phyloP scores from a whole-genome alignment of 2,329 filamentous ascomycete genomes.

The Thyridium curvatum region DNA sequence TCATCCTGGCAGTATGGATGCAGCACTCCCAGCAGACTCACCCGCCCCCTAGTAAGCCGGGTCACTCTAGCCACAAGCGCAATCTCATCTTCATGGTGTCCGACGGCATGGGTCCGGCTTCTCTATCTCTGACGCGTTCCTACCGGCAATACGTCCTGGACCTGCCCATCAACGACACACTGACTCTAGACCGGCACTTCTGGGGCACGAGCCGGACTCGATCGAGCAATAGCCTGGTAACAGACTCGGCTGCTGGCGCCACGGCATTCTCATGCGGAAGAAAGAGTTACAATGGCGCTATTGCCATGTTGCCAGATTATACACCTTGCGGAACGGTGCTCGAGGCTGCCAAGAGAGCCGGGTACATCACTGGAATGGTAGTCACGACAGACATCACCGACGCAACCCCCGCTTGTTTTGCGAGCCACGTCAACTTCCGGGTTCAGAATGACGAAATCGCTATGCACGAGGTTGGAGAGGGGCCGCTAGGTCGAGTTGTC shows the following conservation, averaged over 20 bases:
- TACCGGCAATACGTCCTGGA: constrained; percentile 74
- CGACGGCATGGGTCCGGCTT: constrained; percentile 95
- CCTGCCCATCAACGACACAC: constrained; percentile 66
- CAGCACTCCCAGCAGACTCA: constrained; percentile 60
- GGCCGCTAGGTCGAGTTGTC: constrained; percentile 78
- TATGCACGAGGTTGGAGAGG: constrained; percentile 82
- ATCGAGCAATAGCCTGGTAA: constrained; percentile 78
- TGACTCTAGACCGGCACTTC: constrained; percentile 80
- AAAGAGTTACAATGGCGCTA: constrained; percentile 97
- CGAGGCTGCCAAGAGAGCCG: constrained; percentile 86
- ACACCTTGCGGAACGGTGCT: constrained; percentile 86
- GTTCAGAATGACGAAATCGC: constrained; percentile 86
- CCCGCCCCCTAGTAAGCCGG: constrained; percentile 18
- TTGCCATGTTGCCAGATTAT: constrained; percentile 79
- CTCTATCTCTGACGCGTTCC: constrained; percentile 76
- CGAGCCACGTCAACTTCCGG: constrained; percentile 75
- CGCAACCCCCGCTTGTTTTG: constrained; percentile 93
- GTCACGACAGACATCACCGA: constrained; percentile 95
- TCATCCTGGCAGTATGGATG: constrained; percentile 71
- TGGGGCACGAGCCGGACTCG: constrained; percentile 87
- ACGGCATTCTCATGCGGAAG: constrained; percentile 89
- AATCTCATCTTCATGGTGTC: constrained; percentile 99
- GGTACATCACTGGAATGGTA: constrained; percentile 88
- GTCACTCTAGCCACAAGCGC: constrained; percentile 57
- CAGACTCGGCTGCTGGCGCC: constrained; percentile 93